Evolutionary conservation across 1,284 basidiomycete genomes (phyloP), one percentile per base, ranked within the genome.

Genomic region (Trametes versicolor): DNA sequence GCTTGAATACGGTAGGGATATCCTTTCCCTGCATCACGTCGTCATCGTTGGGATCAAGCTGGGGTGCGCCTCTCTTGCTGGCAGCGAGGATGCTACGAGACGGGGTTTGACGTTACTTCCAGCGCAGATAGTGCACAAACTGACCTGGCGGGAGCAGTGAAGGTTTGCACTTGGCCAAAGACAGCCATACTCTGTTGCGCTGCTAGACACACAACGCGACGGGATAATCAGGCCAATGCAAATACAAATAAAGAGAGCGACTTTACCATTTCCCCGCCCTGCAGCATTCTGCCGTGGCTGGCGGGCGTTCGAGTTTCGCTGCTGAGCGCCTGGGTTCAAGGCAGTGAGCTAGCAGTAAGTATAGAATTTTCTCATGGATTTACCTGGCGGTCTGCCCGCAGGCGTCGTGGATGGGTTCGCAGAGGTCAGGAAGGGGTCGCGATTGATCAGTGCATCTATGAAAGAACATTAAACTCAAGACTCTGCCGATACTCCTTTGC

Each of bases 1-100:
- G 57, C 57, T 58, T 58, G 48, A 58, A 58, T 27, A 36, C 12
- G 1, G 57, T 58, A 2, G 57, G 57, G 21, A 58, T 15, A n/a
- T 58, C 45, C 21, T 58, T 49, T 32, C 57, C 57, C 12, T 50
- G 57, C 57, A 50, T 58, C 27, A 23, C 47, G 36, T 58, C 27
- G 32, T 58, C 57, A 34, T 49, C 57, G 47, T 39, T 47, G 3
- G 8, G 12, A 17, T 41, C 57, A 2, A 39, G 19, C 25, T 25
- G 23, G 5, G 48, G 48, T 4, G 21, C 13, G 48, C 25, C 21
- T 9, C 23, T 25, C 23, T n/a, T 49, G 19, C 21, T 45, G 21
- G 43, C 43, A 21, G 43, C 15, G 48, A 29, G 12, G 48, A 49
- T 27, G 9, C 48, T 29, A 8, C 21, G 25, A 13, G 25, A 10